Base-by-base conservation (phyloP, 352 stramenopile genomes). In the Globisporangium camurandrum region DNA sequence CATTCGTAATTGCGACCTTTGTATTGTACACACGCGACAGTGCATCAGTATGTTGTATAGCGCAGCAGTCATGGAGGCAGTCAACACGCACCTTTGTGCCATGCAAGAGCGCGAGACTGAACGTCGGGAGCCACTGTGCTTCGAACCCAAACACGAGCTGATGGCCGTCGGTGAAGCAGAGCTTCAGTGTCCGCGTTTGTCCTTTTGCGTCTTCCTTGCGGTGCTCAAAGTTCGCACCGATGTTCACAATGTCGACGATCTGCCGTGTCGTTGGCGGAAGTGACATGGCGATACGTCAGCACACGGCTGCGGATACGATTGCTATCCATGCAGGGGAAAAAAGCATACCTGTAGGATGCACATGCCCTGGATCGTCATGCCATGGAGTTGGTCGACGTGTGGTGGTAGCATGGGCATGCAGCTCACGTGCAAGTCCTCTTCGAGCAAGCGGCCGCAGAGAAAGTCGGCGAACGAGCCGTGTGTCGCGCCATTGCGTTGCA, bases 241-340 rank as follows among this genome's bases (percentile, higher is more conserved):
- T 80, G 41, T 93, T 93, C 39, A 76, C 74, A 11, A 88, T 62
- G 50, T 93, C 78, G 27, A 93, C 76, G 30, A 92, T 66, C 80
- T 90, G 45, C n/a, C n/a, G n/a, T n/a, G n/a, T n/a, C n/a, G n/a
- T n/a, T n/a, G n/a, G n/a, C n/a, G n/a, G n/a, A n/a, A n/a, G n/a
- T n/a, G n/a, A n/a, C n/a, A n/a, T n/a, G n/a, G n/a, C n/a, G n/a
- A n/a, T n/a, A n/a, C n/a, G n/a, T n/a, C n/a, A n/a, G n/a, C n/a
- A n/a, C n/a, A n/a, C n/a, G n/a, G n/a, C n/a, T n/a, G n/a, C n/a
- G n/a, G n/a, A n/a, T n/a, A 20, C 11, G 23, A 51, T 31, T 19
- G 24, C n/a, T 17, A 11, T 43, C n/a, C 37, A 19, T 27, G 5
- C 10, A 17, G 27, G 7, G 0, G 19, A 10, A 26, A 39, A 26